These are phyloP conservation scores for Pigoraptor vietnamica DNA, from an alignment of 78 protist genomes.

Conservation along the genomic window DNA sequence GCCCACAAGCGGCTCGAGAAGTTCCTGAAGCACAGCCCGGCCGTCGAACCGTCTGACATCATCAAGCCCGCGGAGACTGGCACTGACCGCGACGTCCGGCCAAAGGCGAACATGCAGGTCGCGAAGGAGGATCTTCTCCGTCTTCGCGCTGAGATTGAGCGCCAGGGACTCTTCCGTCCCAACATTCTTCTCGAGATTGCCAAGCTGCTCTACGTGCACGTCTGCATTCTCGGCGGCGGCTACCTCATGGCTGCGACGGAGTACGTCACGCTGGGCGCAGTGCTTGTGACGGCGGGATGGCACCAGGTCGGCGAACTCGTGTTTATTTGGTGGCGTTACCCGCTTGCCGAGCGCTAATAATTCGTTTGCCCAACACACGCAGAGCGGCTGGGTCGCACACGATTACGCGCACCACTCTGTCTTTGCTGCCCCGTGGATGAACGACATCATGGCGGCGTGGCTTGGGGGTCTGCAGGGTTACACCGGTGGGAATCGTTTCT, in stretches of 20 bases:
- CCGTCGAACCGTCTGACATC: too few relatives aligned
- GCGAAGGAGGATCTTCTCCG: background rate
- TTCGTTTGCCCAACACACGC: too few relatives aligned
- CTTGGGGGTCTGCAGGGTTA: constrained; percentile 4
- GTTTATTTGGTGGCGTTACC: too few relatives aligned
- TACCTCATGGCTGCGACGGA: background rate
- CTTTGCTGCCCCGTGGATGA: background rate
- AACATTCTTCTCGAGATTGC: background rate
- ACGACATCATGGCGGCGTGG: background rate
- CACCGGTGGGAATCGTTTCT: too few relatives aligned
- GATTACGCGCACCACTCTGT: constrained; percentile 19
- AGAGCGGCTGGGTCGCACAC: constrained; percentile 20
- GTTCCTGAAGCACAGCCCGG: background rate
- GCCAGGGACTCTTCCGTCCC: background rate
- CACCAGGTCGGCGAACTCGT: too few relatives aligned
- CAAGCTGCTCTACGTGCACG: background rate
- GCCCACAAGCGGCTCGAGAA: background rate
- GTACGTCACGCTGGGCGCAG: background rate
- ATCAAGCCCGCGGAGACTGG: too few relatives aligned
- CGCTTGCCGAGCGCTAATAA: too few relatives aligned
- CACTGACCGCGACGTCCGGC: background rate
- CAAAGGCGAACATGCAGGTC: background rate
- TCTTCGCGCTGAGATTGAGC: background rate
- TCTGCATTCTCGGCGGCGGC: background rate
- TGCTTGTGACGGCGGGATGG: background rate